phyloP scores from a whole-genome alignment of 768 basidiomycete species.

The Flagelloscypha sp. region DNA sequence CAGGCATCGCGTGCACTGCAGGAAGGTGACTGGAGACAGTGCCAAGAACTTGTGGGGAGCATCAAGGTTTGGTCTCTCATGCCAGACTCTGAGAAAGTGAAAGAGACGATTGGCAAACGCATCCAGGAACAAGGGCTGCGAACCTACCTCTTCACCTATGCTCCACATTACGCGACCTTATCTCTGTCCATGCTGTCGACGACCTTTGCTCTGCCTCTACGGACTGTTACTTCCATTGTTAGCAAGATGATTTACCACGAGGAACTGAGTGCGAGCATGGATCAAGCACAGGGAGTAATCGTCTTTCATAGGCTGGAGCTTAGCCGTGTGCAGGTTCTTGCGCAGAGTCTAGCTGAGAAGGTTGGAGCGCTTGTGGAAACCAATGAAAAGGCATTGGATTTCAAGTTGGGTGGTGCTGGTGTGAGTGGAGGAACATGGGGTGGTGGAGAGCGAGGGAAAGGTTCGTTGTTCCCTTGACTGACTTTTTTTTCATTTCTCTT shows the following conservation, averaged over 20 bases:
- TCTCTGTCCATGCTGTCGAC: slow-evolving; percentile 81
- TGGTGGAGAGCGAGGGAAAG: slow-evolving; percentile 64
- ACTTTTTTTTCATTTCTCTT: slow-evolving; percentile 70
- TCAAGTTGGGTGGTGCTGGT: slow-evolving; percentile 63
- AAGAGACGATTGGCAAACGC: slow-evolving; percentile 91
- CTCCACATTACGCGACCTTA: slow-evolving; percentile 85
- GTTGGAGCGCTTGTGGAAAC: slow-evolving; percentile 80
- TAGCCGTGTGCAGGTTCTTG: slow-evolving; percentile 82
- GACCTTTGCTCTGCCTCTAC: slow-evolving; percentile 78
- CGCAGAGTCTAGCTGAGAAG: slow-evolving; percentile 83
- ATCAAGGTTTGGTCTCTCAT: slow-evolving; percentile 99
- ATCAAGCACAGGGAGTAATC: slow-evolving; percentile 83
- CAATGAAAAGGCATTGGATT: slow-evolving; percentile 84
- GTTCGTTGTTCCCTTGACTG: too few species aligned
- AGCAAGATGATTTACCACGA: slow-evolving; percentile 99
- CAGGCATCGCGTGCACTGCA: slow-evolving; percentile 96
- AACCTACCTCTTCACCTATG: slow-evolving; percentile 97
- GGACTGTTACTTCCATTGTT: slow-evolving; percentile 81
- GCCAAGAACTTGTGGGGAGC: slow-evolving; percentile 84
- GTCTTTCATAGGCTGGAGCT: slow-evolving; percentile 91
- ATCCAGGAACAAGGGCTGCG: slow-evolving; percentile 97
- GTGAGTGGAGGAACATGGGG: slow-evolving; percentile 63
- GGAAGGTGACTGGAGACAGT: slow-evolving; percentile 95
- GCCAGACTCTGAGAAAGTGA: slow-evolving; percentile 80
- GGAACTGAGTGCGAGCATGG: slow-evolving; percentile 86